Evolutionary conservation across 257 asterid species (phyloP), one percentile per base, ranked within the genome.

Genomic region (Asclepias syriaca): DNA sequence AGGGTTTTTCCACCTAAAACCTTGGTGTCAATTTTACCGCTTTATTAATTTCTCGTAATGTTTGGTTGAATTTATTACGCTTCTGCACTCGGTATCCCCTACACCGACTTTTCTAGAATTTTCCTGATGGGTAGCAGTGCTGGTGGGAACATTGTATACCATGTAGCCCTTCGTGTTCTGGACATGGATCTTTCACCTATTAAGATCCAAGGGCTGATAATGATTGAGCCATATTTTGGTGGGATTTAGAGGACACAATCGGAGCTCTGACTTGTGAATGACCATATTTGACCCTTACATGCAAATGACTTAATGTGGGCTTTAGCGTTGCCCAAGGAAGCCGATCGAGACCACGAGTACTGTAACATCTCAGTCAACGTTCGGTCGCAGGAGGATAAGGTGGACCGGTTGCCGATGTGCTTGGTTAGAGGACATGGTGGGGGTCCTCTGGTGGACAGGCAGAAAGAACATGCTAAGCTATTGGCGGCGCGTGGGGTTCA

Each of bases 111-210:
- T 10, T 85, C 91, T 0, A 80, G 78, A 77, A 84, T 80, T 69
- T 87, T 82, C 48, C 27, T 90, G 68, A 87, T 85, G 95, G 97
- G 95, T 1, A 80, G 86, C 67, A 88, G 97, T 64, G 77, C 91
- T 0, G 95, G 95, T 18, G 93, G 82, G 7, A 88, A 85, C 74
- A 86, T 90, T 1, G 85, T 80, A 22, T 86, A 81, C 83, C 85
- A 80, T 27, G 80, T 84, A 0, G 87, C 69, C 1, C 53, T 86
- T 32, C 82, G 84, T 46, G 65, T 81, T 13, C 43, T 70, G 12
- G 87, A 88, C 69, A 49, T 71, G 0, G 84, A 88, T 49, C 79
- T 88, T 27, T 16, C 46, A 0, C 93, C 90, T 5, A 8, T 88
- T 55, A 82, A 75, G 69, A 87, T 90, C 77, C 75, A 45, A 21